Conservation (phyloP, 2,329 filamentous ascomycete species). For the Colletotrichum truncatum region DNA sequence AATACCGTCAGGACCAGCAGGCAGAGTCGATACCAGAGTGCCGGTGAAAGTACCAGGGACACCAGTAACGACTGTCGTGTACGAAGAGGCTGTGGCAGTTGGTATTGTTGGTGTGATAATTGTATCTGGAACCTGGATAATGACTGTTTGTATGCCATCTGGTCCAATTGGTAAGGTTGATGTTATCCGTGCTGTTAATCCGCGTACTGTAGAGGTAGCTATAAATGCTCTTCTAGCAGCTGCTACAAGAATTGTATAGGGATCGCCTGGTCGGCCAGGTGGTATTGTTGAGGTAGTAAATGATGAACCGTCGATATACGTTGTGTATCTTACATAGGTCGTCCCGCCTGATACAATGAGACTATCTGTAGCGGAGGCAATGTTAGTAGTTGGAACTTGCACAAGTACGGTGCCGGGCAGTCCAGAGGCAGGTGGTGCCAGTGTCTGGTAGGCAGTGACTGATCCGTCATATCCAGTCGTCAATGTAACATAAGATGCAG, state of each 20-base stretch:
- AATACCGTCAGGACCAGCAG: not conserved
- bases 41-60: not conserved
- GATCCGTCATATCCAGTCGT: not conserved
- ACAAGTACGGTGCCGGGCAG: conserved; percentile 6
- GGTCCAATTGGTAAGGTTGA: not conserved
- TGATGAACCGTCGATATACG: not conserved
- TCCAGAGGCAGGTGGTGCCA: conserved; percentile 4
- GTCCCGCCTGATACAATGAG: not conserved
- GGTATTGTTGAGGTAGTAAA: not conserved
- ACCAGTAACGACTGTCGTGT: not conserved
- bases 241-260: not conserved
- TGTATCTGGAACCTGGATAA: not conserved
- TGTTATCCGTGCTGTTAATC: not conserved
- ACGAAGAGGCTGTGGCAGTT: not conserved
- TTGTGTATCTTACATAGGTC: not conserved
- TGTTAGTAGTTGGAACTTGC: not conserved
- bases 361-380: too few species aligned
- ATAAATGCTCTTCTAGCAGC: not conserved
- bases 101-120: not conserved
- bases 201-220: not conserved
- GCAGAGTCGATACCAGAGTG: not conserved
- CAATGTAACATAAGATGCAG: conserved; percentile 8
- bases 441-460: not conserved
- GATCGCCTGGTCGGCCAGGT: not conserved
- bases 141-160: not conserved